These are phyloP conservation scores for Debaryomyces prosopidis DNA, from an alignment of 805 yeast genomes.

Conservation along the genomic window DNA sequence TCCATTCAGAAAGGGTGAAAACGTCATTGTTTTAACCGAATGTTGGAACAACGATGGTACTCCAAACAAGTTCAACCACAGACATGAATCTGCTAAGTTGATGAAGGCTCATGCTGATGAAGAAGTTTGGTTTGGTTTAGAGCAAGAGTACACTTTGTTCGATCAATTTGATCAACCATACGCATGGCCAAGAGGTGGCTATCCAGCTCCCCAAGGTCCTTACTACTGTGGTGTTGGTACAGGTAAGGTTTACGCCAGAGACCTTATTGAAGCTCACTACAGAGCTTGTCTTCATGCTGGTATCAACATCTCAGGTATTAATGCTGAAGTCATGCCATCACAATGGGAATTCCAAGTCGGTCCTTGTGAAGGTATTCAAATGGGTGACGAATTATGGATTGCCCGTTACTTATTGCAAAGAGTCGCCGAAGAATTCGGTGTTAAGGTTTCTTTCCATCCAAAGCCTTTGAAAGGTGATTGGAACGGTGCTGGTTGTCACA, in stretches of 20 bases:
- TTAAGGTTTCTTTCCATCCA: slow-evolving; percentile 98
- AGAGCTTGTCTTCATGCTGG: slow-evolving; percentile 96
- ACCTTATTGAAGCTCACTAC: slow-evolving; percentile 98
- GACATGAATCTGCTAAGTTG: slow-evolving; percentile 94
- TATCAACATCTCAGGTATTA: slow-evolving; percentile 88
- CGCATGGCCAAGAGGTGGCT: slow-evolving; percentile 99
- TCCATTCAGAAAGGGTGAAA: slow-evolving; percentile 98
- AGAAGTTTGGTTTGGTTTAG: slow-evolving; percentile 95
- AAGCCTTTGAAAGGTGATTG: slow-evolving; percentile 98
- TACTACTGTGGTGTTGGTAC: slow-evolving; percentile 99
- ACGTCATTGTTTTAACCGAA: slow-evolving; percentile 91
- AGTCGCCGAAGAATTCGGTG: slow-evolving; percentile 98
- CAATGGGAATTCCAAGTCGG: slow-evolving; percentile 99
- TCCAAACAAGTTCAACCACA: slow-evolving; percentile 97
- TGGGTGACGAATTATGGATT: slow-evolving; percentile 98
- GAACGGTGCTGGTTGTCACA: slow-evolving; percentile 99
- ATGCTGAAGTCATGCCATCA: slow-evolving; percentile 99
- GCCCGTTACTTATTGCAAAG: slow-evolving; percentile 91
- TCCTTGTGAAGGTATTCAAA: slow-evolving; percentile 90
- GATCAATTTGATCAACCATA: slow-evolving; percentile 87
- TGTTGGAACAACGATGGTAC: slow-evolving; percentile 99
- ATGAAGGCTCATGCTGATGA: slow-evolving; percentile 88
- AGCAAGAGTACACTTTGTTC: slow-evolving; percentile 97
- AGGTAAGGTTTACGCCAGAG: slow-evolving; percentile 97
- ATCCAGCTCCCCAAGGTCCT: slow-evolving; percentile 99